Evolutionary conservation across 192 early-diverging fungal species (phyloP).

Genomic region (Umbelopsis ramanniana): DNA sequence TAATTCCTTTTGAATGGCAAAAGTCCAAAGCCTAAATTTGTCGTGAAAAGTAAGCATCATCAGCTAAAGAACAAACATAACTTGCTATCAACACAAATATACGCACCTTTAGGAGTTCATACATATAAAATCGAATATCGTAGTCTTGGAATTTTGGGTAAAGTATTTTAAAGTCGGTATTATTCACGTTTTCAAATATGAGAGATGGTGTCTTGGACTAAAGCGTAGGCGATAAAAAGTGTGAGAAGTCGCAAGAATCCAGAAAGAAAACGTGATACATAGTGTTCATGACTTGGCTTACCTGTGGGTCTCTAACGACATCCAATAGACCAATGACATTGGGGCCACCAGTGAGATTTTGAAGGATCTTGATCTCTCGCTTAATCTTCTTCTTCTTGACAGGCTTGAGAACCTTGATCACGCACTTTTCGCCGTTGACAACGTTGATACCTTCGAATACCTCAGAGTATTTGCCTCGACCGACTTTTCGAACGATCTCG

Average conservation of each 20-base stretch:
- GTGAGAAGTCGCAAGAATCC: not conserved
- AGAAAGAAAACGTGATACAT: not conserved
- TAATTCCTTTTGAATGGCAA: conserved; percentile 97
- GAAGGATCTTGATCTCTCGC: conserved; percentile 98
- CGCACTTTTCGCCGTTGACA: conserved; percentile 84
- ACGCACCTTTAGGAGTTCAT: conserved; percentile 87
- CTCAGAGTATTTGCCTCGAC: conserved; percentile 99
- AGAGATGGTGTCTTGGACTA: conserved; percentile 96
- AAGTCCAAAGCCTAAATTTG: conserved; percentile 87
- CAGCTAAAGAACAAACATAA: not conserved
- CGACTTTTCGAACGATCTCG: conserved; percentile 97
- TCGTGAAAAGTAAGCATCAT: not conserved
- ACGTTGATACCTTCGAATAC: conserved; percentile 99
- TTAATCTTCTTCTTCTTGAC: conserved; percentile 99
- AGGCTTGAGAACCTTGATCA: conserved; percentile 99
- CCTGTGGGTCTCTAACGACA: conserved; percentile 93
- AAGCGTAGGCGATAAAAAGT: not conserved
- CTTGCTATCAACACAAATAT: not conserved
- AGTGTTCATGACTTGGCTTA: conserved; percentile 28
- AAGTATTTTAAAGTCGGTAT: conserved; percentile 95
- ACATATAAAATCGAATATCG: conserved; percentile 97
- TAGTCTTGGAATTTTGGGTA: conserved; percentile 95
- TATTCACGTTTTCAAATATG: conserved; percentile 97
- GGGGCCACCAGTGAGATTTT: conserved; percentile 93
- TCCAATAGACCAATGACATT: conserved; percentile 94